phyloP scores from a whole-genome alignment of 2,329 filamentous ascomycete species.

The Verticillium dahliae region DNA sequence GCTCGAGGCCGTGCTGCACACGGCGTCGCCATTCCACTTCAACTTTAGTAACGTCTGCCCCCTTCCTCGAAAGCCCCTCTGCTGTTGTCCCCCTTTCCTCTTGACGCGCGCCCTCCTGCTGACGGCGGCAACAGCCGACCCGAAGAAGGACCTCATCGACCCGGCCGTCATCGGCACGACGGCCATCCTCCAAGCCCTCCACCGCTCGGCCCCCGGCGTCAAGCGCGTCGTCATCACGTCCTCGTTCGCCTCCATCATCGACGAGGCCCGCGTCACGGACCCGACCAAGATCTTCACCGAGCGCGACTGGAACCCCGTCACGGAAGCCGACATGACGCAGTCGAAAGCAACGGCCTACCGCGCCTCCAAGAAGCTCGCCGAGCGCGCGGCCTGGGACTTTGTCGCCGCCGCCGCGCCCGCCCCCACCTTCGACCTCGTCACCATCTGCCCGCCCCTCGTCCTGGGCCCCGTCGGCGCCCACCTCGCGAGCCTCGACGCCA shows the following conservation, averaged over 20 bases:
- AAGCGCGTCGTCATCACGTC: conserved; percentile 63
- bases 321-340: conserved; percentile 33
- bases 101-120: neutral
- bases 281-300: conserved; percentile 35
- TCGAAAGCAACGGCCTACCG: conserved; percentile 40
- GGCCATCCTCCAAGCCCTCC: conserved; percentile 65
- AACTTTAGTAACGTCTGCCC: conserved; percentile 29
- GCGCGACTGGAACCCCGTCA: conserved; percentile 47
- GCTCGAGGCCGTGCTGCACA: conserved; percentile 52
- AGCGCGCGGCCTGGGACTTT: conserved; percentile 48
- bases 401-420: conserved; percentile 31
- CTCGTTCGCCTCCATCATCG: conserved; percentile 47
- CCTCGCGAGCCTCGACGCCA: conserved; percentile 19
- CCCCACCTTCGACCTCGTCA: conserved; percentile 43
- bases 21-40: conserved; percentile 54
- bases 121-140: conserved; percentile 26
- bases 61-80: neutral
- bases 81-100: neutral
- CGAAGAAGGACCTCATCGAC: conserved; percentile 47
- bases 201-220: conserved; percentile 49
- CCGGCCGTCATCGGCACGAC: conserved; percentile 55
- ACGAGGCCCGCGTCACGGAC: conserved; percentile 28
- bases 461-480: conserved; percentile 12
- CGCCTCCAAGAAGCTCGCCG: conserved; percentile 48
- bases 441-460: conserved; percentile 49